These are phyloP conservation scores for Candida piceae DNA, from an alignment of 805 yeast species.

Conservation along the genomic window DNA sequence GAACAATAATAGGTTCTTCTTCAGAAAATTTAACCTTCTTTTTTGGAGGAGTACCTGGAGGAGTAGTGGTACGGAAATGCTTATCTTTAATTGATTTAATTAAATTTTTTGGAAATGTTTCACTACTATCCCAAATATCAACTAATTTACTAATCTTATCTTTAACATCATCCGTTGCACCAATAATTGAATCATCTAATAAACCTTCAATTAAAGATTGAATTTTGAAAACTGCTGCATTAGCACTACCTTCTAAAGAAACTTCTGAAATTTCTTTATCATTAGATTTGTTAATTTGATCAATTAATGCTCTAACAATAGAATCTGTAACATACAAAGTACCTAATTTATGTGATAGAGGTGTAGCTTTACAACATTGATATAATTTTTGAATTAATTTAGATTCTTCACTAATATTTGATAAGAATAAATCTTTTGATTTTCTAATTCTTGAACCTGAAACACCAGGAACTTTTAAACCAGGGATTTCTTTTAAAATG, in stretches of 20 bases:
- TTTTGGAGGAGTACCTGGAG: conserved; percentile 62
- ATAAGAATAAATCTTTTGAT: conserved; percentile 71
- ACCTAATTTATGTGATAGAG: conserved; percentile 83
- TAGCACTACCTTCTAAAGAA: conserved; percentile 67
- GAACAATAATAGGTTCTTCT: conserved; percentile 8
- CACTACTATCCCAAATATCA: conserved; percentile 88
- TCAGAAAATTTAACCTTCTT: conserved; percentile 28
- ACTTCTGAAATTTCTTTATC: conserved; percentile 41
- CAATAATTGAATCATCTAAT: conserved; percentile 57
- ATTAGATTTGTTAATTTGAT: conserved; percentile 55
- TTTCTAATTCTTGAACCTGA: conserved; percentile 93
- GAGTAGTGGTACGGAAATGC: conserved; percentile 62
- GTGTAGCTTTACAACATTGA: conserved; percentile 65
- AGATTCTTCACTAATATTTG: conserved; percentile 48
- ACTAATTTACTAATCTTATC: conserved; percentile 79
- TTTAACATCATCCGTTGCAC: conserved; percentile 48
- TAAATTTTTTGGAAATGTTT: conserved; percentile 60
- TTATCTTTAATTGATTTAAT: conserved; percentile 53
- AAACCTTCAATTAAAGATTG: conserved; percentile 60
- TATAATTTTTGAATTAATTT: conserved; percentile 53
- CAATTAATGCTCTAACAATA: conserved; percentile 78
- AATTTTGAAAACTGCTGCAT: conserved; percentile 65
- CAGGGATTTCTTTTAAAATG: conserved; percentile 44
- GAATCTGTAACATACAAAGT: conserved; percentile 90
- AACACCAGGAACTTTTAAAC: conserved; percentile 81